A percentile compares a stretch with the other conserved stretches of the same genome.
Conservation (phyloP, 352 stramenopile species). For the Phytophthora aleatoria region DNA sequence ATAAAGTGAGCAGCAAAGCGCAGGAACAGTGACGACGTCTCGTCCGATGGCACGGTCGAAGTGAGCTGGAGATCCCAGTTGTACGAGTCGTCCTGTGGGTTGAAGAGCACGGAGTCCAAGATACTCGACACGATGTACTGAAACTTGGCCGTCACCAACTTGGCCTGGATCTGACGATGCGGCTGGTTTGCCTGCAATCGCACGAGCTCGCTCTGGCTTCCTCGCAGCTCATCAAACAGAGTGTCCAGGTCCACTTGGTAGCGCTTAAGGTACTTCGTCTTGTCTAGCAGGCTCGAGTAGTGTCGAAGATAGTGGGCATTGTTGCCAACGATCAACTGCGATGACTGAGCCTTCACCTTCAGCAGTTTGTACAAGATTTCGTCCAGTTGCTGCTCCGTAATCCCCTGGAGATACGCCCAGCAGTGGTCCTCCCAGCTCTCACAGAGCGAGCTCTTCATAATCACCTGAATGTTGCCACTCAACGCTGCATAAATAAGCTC, state of each 20-base stretch:
- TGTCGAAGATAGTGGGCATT: constrained; percentile 63
- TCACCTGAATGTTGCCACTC: constrained; percentile 69
- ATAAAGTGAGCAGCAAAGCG: constrained; percentile 86
- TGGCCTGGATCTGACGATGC: constrained; percentile 78
- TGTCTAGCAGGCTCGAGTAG: constrained; percentile 60
- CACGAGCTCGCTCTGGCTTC: constrained; percentile 64
- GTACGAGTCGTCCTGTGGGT: constrained; percentile 50
- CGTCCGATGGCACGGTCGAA: constrained; percentile 44
- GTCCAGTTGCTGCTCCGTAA: constrained; percentile 76
- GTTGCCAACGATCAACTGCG: constrained; percentile 73
- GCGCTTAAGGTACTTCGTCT: constrained; percentile 77
- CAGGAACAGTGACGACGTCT: constrained; percentile 59
- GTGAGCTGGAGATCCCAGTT: constrained; percentile 73
- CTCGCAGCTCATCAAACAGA: constrained; percentile 80
- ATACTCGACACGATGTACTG: constrained; percentile 79
- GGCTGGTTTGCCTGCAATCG: constrained; percentile 73
- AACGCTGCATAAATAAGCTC: constrained; percentile 82
- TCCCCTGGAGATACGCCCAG: constrained; percentile 77
- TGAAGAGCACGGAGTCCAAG: constrained; percentile 58
- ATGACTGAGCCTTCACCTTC: constrained; percentile 78
- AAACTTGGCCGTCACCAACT: constrained; percentile 78
- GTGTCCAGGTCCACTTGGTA: constrained; percentile 70
- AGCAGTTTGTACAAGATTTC: constrained; percentile 70
- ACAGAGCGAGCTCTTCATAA: constrained; percentile 71
- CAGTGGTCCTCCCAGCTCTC: constrained; percentile 88